Percentiles rank a stretch among this genome's conserved stretches.
Evolutionary conservation across 148 eudicot species (phyloP).

Genomic region (Persicaria tinctoria): DNA sequence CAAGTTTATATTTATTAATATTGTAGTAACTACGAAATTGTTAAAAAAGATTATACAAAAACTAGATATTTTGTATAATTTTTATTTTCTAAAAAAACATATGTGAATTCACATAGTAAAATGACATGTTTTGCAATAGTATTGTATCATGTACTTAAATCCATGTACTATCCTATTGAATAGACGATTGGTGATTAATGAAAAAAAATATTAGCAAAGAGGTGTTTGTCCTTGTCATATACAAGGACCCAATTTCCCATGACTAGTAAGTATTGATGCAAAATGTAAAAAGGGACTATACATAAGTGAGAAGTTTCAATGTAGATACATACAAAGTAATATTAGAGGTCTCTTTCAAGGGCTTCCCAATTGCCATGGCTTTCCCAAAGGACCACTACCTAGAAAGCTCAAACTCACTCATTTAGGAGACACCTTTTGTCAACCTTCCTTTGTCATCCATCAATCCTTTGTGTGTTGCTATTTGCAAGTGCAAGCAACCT

Average conservation of each 20-base stretch:
- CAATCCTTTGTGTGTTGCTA: background rate
- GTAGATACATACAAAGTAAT: background rate
- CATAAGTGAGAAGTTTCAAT: background rate
- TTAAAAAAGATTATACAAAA: no score
- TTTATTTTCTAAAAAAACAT: no score
- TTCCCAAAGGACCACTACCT: slow-evolving; percentile 6
- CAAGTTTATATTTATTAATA: no score
- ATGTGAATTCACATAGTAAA: no score
- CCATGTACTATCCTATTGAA: no score
- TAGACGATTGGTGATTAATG: no score
- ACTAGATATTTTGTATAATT: no score
- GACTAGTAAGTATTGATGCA: background rate
- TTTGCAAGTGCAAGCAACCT: background rate
- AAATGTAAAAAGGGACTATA: background rate
- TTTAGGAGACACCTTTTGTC: background rate
- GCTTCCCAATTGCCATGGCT: background rate
- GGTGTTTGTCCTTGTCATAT: background rate
- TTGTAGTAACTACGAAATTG: no score
- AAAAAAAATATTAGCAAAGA: no score
- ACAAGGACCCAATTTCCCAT: background rate
- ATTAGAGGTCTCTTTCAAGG: background rate
- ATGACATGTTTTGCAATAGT: no score
- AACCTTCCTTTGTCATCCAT: slow-evolving; percentile 1
- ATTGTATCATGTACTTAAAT: no score
- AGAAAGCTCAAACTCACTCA: background rate